Conservation (phyloP, 2,329 filamentous ascomycete species). For the Beauveria varroae region DNA sequence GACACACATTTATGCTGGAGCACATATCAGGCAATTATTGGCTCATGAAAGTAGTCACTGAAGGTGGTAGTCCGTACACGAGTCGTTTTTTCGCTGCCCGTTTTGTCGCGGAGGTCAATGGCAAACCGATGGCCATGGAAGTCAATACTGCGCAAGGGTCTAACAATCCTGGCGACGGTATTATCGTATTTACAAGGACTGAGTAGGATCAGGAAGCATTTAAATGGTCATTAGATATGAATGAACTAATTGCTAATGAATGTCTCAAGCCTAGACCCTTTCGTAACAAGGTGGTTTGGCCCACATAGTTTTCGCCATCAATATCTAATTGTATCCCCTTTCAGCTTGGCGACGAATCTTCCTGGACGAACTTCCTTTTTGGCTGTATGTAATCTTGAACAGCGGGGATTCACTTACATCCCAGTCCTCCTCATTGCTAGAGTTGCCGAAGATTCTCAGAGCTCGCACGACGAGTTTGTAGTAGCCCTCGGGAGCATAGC, state of each 20-base stretch:
- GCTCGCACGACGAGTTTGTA: conserved; percentile 44
- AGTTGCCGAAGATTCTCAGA: conserved; percentile 44
- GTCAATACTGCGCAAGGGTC: background rate
- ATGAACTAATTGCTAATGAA: no score
- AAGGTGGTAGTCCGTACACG: background rate
- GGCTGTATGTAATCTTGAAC: conserved; percentile 31
- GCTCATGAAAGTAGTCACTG: background rate
- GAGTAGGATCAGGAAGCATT: no score
- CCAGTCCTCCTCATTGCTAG: conserved; percentile 35
- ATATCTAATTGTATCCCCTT: background rate
- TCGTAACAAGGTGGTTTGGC: background rate
- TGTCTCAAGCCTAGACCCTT: background rate
- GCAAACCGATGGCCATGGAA: background rate
- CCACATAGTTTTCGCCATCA: background rate
- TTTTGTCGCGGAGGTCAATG: background rate
- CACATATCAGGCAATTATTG: conserved; percentile 2
- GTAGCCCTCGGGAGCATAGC: conserved; percentile 37
- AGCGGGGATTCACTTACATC: conserved; percentile 33
- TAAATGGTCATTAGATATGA: no score
- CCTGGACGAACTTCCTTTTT: background rate
- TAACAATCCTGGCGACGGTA: background rate
- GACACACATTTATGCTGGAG: background rate
- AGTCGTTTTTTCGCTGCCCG: background rate
- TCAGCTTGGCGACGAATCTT: background rate
- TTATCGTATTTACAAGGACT: background rate